These are phyloP conservation scores for Paecilomyces fulvus DNA, from an alignment of 2,329 filamentous ascomycete species.

Conservation along the genomic window DNA sequence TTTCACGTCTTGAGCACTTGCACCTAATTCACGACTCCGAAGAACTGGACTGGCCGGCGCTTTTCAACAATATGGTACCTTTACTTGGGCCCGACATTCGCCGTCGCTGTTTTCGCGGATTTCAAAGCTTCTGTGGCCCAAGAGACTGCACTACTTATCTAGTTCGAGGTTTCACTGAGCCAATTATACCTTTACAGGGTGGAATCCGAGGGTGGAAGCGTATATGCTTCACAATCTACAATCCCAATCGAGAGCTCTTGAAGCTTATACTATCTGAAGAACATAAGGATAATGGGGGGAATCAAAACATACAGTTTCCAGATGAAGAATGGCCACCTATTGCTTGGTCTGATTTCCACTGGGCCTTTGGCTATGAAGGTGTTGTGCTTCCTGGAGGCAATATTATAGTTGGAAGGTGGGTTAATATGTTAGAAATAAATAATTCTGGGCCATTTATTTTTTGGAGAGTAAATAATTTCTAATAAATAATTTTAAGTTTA, in stretches of 20 bases:
- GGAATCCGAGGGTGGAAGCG: conserved; percentile 28
- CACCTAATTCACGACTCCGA: conserved; percentile 10
- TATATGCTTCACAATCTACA: conserved; percentile 29
- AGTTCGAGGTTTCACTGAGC: conserved; percentile 29
- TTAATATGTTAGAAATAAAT: conserved; percentile 16
- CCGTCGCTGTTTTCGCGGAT: conserved; percentile 19
- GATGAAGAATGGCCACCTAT: conserved; percentile 9
- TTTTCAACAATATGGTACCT: conserved; percentile 17
- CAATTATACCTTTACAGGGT: conserved; percentile 16
- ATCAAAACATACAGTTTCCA: conserved; percentile 1
- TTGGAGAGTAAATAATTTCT: conserved; percentile 10
- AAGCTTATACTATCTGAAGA: conserved; percentile 10
- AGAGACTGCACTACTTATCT: conserved; percentile 7
- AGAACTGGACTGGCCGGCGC: conserved; percentile 18
- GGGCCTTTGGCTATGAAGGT: conserved; percentile 41
- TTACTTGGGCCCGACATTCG: background rate
- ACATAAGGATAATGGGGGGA: conserved; percentile 5
- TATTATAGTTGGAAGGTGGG: conserved; percentile 44
- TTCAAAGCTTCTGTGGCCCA: conserved; percentile 9
- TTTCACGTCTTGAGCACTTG: conserved; percentile 11
- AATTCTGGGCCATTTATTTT: conserved; percentile 24
- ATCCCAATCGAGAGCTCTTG: conserved; percentile 11
- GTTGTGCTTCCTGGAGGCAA: conserved; percentile 39
- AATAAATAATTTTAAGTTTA: too few relatives aligned
- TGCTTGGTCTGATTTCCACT: conserved; percentile 17